Evolutionary conservation across 768 basidiomycete species (phyloP).

Genomic region (Trametes punicea): DNA sequence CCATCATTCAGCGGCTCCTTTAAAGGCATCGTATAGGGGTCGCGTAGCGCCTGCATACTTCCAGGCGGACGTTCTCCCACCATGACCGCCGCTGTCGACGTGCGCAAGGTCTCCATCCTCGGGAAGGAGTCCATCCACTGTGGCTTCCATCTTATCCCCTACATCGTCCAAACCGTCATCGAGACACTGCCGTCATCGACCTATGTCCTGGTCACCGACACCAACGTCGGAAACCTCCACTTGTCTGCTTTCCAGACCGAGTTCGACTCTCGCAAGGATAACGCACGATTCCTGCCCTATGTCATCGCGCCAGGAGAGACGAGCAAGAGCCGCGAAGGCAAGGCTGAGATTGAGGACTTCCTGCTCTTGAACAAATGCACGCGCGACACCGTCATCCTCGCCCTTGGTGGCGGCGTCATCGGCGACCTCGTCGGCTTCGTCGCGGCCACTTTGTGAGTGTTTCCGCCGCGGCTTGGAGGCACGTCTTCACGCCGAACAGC

Average conservation of each 20-base stretch:
- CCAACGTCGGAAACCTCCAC: constrained; percentile 81
- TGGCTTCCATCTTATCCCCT: constrained; percentile 87
- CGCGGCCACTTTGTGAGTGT: constrained; percentile 89
- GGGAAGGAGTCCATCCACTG: constrained; percentile 87
- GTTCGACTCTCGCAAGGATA: constrained; percentile 44
- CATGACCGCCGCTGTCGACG: constrained; percentile 38
- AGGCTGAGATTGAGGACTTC: constrained; percentile 93
- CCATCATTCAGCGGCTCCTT: too few relatives aligned
- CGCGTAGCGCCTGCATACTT: background rate
- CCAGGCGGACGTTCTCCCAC: background rate
- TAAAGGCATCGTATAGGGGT: background rate
- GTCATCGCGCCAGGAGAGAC: constrained; percentile 90
- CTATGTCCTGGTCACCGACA: constrained; percentile 92
- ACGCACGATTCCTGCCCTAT: constrained; percentile 70
- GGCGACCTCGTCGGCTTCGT: constrained; percentile 97
- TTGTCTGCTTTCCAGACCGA: constrained; percentile 63
- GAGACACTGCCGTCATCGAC: constrained; percentile 70
- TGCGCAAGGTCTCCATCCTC: constrained; percentile 80
- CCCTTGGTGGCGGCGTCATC: constrained; percentile 95
- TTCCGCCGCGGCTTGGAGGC: background rate
- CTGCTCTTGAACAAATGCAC: constrained; percentile 85
- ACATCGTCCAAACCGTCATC: constrained; percentile 77
- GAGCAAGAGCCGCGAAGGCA: constrained; percentile 86
- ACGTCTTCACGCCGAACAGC: constrained; percentile 40
- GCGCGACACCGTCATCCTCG: constrained; percentile 88